Percentiles rank a stretch among this genome's conserved stretches.
These are phyloP conservation scores for Candolleomyces aberdarensis DNA, from an alignment of 768 basidiomycete genomes.

Conservation along the genomic window DNA sequence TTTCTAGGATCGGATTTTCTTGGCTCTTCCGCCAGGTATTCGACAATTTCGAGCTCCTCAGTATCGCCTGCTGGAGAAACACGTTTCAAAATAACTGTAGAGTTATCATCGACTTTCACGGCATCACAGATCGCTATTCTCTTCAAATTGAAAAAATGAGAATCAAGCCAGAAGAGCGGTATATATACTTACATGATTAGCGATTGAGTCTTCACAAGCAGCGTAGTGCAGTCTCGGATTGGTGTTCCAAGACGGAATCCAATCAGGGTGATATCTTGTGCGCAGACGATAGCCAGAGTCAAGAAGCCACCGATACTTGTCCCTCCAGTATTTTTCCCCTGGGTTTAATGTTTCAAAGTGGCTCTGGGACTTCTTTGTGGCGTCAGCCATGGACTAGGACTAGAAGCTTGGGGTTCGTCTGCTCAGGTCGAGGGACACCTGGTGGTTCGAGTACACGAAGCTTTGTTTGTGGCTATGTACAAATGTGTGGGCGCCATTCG, in stretches of 20 bases:
- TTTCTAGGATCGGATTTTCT: not conserved
- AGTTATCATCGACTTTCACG: not conserved
- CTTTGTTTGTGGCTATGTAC: too few species aligned
- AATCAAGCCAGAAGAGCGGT: not conserved
- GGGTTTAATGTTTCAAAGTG: not conserved
- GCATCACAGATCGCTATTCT: not conserved
- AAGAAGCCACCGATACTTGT: not conserved
- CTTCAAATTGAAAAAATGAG: not conserved
- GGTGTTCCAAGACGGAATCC: conserved; percentile 5
- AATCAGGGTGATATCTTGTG: conserved; percentile 2
- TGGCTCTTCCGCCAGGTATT: not conserved
- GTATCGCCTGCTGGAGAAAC: not conserved
- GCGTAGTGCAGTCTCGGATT: not conserved
- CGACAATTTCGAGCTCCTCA: not conserved
- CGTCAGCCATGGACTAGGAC: too few species aligned
- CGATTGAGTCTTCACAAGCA: not conserved
- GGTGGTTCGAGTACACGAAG: too few species aligned
- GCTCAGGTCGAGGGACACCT: too few species aligned
- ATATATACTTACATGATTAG: not conserved
- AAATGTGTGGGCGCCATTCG: too few species aligned
- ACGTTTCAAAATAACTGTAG: not conserved
- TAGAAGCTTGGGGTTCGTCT: too few species aligned
- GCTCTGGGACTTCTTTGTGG: not conserved
- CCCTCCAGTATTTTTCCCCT: not conserved
- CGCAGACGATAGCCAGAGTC: conserved; percentile 7